Base-by-base conservation (phyloP, 1,139 yeast genomes). In the Candida pseudoviswanathii region DNA sequence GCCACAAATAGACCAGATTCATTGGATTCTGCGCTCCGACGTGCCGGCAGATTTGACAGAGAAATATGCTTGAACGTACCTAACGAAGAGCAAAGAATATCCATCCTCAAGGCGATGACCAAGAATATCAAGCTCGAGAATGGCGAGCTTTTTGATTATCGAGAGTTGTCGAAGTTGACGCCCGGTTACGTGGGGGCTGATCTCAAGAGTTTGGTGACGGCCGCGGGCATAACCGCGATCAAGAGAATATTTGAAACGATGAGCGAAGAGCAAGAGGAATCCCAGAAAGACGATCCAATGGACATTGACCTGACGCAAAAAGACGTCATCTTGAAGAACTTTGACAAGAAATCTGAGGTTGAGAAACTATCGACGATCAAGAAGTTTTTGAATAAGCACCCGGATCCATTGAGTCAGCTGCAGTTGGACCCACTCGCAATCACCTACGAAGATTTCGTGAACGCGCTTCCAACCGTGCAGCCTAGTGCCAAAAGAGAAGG, bases 161-260 rank as follows among this genome's bases (percentile, higher is more conserved):
- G 72, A 45, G 81, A 81, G 54, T 73, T 94, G 45, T 97, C 99
- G 1, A 92, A 92, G 62, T 72, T 90, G 71, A 95, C 99, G 0
- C 98, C 99, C 0, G 99, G 99, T 10, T 94, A 86, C 67, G 99
- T 94, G 3, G 99, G 99, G 42, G 99, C 99, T 1, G 99, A 94
- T 73, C 77, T 94, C 58, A 91, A 91, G 60, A 96, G 98, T 25
- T 77, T 94, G 52, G 96, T 91, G 0, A 85, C 97, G 0, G 97
- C 97, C 2, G 96, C 99, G 0, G 99, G 99, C 49, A 88, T 92
- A 27, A 82, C 90, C 53, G 98, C 99, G 1, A 92, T 94, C 54
- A 92, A 92, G 63, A 78, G 99, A 59, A 92, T 95, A 5, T 92
- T 94, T 61, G 80, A 76, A 54, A 64, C 69, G 43, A 57, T 73